A percentile compares a stretch with the other conserved stretches of the same genome.
phyloP scores from a whole-genome alignment of 1,284 basidiomycete species.

The Salmacisia buchloeana region DNA sequence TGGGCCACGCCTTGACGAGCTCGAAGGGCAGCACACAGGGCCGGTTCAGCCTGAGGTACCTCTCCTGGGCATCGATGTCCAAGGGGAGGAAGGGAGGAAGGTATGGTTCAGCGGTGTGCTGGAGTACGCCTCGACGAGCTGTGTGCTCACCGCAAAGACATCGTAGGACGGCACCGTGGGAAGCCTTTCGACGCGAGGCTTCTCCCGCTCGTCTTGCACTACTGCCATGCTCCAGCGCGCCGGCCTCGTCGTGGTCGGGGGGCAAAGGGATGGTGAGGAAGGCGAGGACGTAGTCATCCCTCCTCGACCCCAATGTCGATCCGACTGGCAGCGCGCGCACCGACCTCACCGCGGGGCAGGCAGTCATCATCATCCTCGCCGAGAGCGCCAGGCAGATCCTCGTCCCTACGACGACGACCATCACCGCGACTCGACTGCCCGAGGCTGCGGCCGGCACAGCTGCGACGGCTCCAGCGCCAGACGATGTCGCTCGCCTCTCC shows the following conservation, averaged over 20 bases:
- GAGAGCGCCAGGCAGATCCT: too few relatives aligned
- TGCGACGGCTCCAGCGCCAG: too few relatives aligned
- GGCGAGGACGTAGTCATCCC: too few relatives aligned
- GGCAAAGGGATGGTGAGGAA: not conserved
- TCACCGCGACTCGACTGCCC: too few relatives aligned
- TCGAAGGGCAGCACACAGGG: conserved; percentile 28
- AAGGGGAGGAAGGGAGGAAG: not conserved
- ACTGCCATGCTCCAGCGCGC: too few relatives aligned
- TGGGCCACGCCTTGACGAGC: conserved; percentile 19
- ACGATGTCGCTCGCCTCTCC: not conserved
- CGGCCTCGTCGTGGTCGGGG: not conserved
- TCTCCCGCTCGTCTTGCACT: too few relatives aligned
- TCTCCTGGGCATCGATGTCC: not conserved
- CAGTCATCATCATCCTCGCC: too few relatives aligned
- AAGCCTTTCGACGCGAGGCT: not conserved
- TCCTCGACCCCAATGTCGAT: too few relatives aligned
- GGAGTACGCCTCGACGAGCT: not conserved
- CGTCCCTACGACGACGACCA: too few relatives aligned
- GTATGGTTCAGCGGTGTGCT: not conserved
- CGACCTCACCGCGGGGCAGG: too few relatives aligned
- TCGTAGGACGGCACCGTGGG: not conserved
- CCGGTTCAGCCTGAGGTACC: conserved; percentile 23
- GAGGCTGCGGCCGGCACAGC: too few relatives aligned
- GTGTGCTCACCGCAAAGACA: conserved; percentile 2
- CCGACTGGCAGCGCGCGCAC: too few relatives aligned